Base-by-base conservation (phyloP, 306 rosid species). In the Fragaria vesca region DNA sequence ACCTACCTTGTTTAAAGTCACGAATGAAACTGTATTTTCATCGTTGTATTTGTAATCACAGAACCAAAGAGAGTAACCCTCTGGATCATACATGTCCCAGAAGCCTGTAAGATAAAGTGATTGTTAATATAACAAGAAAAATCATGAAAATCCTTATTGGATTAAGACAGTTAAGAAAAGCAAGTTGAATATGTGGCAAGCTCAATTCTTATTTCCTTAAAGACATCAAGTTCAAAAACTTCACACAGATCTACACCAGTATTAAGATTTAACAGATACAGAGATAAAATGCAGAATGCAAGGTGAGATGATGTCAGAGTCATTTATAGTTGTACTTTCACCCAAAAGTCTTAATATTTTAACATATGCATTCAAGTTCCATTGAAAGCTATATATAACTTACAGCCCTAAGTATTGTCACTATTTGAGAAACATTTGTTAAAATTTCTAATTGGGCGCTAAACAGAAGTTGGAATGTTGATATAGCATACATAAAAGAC, bases 11-110 rank as follows among this genome's bases (percentile, higher is more conserved):
- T 90, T 93, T 82, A 89, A 47, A 24, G 97, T 93, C 85, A 93
- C 97, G 9, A 82, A 93, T 38, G 96, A 88, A 58, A 93, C 96
- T 0, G 89, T 90, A 32, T 88, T 93, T 86, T 93, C 97, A 4
- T 93, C 86, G 0, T 90, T 85, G 91, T 90, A 90, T 78, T 90
- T 90, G 89, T 90, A 93, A 55, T 89, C 83, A 78, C 93, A 89
- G 79, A 93, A 90, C 97, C 96, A 90, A 2, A 93, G 93, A 79
- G 97, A 90, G 78, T 86, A 93, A n/a, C 97, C 96, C 82, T 93
- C 96, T 2, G 97, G 96, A 82, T 93, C 97, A 54, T 90, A 93
- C 96, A 93, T 93, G 86, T 90, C 96, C 97, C 97, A 93, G 76
- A 93, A 93, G 79, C 97, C 97, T 93, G 86, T 79, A 79, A 42